phyloP scores from a whole-genome alignment of 2,329 filamentous ascomycete genomes.

The Thermothelomyces thermophilus region DNA sequence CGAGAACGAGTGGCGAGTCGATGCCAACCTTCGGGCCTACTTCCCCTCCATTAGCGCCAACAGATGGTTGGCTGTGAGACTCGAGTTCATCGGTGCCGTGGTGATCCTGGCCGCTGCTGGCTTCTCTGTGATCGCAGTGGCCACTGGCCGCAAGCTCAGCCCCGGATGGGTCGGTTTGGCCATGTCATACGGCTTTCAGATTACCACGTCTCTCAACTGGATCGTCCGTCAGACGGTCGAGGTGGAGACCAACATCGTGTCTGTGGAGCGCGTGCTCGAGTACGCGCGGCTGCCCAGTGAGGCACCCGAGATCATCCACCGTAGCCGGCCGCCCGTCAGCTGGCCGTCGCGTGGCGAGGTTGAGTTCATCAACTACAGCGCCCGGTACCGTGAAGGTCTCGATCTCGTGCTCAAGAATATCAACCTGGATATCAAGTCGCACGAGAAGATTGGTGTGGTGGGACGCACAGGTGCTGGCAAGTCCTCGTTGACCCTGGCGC shows the following conservation, averaged over 20 bases:
- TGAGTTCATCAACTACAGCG: conserved; percentile 88
- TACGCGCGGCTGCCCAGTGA: conserved; percentile 89
- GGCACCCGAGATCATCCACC: conserved; percentile 86
- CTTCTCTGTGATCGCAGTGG: conserved; percentile 74
- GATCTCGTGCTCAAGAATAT: conserved; percentile 92
- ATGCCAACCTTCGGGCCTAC: conserved; percentile 88
- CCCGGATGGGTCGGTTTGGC: conserved; percentile 80
- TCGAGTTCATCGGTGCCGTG: conserved; percentile 91
- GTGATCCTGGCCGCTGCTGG: conserved; percentile 85
- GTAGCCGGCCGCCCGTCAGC: conserved; percentile 76
- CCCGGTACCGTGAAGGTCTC: conserved; percentile 81
- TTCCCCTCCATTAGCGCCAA: conserved; percentile 93
- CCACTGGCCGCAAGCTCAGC: conserved; percentile 55
- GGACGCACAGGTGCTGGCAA: conserved; percentile 95
- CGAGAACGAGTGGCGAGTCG: conserved; percentile 96
- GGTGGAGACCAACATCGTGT: conserved; percentile 99
- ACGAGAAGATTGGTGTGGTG: conserved; percentile 97
- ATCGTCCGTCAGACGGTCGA: conserved; percentile 98
- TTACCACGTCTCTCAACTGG: conserved; percentile 97
- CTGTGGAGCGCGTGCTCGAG: conserved; percentile 93
- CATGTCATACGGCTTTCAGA: conserved; percentile 96
- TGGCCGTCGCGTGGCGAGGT: conserved; percentile 90
- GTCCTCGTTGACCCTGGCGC: conserved; percentile 81
- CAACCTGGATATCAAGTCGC: conserved; percentile 84
- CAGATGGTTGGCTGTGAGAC: conserved; percentile 87